phyloP scores from a whole-genome alignment of 768 basidiomycete species.

The Sutorius australiensis region DNA sequence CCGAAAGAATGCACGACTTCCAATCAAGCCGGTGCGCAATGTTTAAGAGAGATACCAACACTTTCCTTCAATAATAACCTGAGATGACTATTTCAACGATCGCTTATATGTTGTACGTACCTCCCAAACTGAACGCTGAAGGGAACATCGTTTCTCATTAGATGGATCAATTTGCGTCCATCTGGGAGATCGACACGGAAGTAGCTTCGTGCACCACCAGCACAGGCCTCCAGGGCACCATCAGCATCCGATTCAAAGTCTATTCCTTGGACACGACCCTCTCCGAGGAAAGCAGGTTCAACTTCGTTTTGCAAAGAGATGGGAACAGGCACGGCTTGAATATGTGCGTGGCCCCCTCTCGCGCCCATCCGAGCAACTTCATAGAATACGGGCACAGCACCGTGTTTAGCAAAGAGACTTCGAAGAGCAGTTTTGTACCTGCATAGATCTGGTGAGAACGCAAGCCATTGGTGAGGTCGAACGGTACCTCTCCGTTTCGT shows the following conservation, averaged over 20 bases:
- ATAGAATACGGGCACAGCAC: slow-evolving; percentile 69
- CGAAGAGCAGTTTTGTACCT: slow-evolving; percentile 80
- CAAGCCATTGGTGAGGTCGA: not conserved
- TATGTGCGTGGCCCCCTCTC: slow-evolving; percentile 92
- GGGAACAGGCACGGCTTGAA: slow-evolving; percentile 83
- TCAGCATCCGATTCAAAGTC: slow-evolving; percentile 74
- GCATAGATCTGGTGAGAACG: not conserved
- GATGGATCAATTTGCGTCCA: slow-evolving; percentile 80
- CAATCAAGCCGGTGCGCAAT: slow-evolving; percentile 83
- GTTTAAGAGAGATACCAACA: slow-evolving; percentile 71
- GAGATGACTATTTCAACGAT: not conserved
- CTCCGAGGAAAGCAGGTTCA: slow-evolving; percentile 66
- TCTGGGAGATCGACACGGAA: slow-evolving; percentile 90
- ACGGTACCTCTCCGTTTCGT: slow-evolving; percentile 73
- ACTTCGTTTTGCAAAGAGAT: slow-evolving; percentile 56
- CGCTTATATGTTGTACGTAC: slow-evolving; percentile 37
- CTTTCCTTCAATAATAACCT: slow-evolving; percentile 53
- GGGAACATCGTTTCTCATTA: slow-evolving; percentile 70
- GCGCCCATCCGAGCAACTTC: slow-evolving; percentile 82
- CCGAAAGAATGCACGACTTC: slow-evolving; percentile 80
- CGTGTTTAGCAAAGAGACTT: slow-evolving; percentile 67
- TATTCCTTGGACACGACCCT: slow-evolving; percentile 62
- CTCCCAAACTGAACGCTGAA: slow-evolving; percentile 94
- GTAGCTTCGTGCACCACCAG: slow-evolving; percentile 62
- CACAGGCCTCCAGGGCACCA: slow-evolving; percentile 49